Base-by-base conservation (phyloP, 2,329 filamentous ascomycete genomes). In the Trichoderma sp. region DNA sequence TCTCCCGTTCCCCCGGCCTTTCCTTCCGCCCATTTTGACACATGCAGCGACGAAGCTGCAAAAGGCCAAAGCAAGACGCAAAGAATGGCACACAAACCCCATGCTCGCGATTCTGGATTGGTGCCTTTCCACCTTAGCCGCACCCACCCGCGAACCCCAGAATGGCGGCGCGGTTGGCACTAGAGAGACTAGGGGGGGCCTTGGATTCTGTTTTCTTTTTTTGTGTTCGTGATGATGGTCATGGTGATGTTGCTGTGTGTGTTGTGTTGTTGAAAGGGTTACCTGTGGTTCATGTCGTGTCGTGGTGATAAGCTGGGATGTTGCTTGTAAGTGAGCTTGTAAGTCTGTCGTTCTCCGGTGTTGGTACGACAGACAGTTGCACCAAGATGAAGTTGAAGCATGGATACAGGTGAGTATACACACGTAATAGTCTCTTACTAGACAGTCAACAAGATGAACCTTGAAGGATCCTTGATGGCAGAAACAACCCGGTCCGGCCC, bases 121-220 rank as follows among this genome's bases (percentile, higher is more conserved):
- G 58, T 50, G 45, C 45, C 45, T 21, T 19, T 9, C 1, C 15
- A 10, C 5, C 28, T 64, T 64, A 58, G 51, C 52, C 52, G 52
- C 62, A 57, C 39, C 52, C 52, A 64, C 52, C 47, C 41, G 52
- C 51, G 17, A 64, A 51, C 45, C 52, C 62, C 59, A 62, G 59
- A 62, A 62, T 28, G 48, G 59, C 62, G 62, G 43, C 34, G 43
- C 21, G 59, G 52, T 58, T 64, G 62, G 62, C 43, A 44, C 62
- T 64, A 64, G 52, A 43, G 17, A 10, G 7, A 28, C 28, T 45
- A 47, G n/a, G 48, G 26, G 48, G 26, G 17, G 17, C n/a, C 48
- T 26, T 43, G 15, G 14, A 7, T 44, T n/a, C 7, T 28, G 28
- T 6, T 43, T 43, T 17, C 7, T 44, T 17, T 44, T 17, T n/a